These are phyloP conservation scores for Naegleria gruberi DNA, from an alignment of 208 protist genomes.

Conservation along the genomic window DNA sequence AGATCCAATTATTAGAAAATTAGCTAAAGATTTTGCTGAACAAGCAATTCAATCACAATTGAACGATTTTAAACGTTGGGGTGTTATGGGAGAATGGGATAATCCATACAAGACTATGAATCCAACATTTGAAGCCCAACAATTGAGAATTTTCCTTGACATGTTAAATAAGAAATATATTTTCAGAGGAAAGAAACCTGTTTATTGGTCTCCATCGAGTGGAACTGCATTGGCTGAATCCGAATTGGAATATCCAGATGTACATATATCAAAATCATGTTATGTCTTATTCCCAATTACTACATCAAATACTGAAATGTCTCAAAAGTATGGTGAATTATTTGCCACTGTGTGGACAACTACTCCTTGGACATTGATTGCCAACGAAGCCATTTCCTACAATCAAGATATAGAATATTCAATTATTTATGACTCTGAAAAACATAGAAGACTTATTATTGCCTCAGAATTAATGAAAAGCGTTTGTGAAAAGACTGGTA, in stretches of 20 bases:
- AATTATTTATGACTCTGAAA: slow-evolving; percentile 23
- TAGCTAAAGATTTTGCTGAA: slow-evolving; percentile 38
- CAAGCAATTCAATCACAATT: slow-evolving; percentile 37
- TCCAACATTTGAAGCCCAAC: slow-evolving; percentile 45
- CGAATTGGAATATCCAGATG: slow-evolving; percentile 65
- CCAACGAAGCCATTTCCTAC: slow-evolving; percentile 56
- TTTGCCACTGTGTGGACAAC: slow-evolving; percentile 61
- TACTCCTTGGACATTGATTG: slow-evolving; percentile 68
- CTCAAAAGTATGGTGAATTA: not conserved
- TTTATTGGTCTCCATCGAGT: slow-evolving; percentile 61
- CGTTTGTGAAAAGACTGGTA: not conserved
- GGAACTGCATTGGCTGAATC: slow-evolving; percentile 52
- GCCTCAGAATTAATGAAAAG: not conserved
- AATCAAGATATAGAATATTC: slow-evolving; percentile 46
- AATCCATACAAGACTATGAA: slow-evolving; percentile 49
- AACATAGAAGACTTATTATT: slow-evolving; percentile 1
- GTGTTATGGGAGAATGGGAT: slow-evolving; percentile 54
- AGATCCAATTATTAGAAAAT: slow-evolving; percentile 37
- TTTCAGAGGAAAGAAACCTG: slow-evolving; percentile 55
- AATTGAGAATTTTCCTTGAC: slow-evolving; percentile 43
- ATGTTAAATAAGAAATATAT: slow-evolving; percentile 40
- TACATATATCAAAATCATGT: slow-evolving; percentile 39
- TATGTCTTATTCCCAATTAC: slow-evolving; percentile 45
- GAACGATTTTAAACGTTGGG: slow-evolving; percentile 37
- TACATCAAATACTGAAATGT: not conserved